phyloP scores from a whole-genome alignment of 208 protist genomes.

The Naegleria gruberi region DNA sequence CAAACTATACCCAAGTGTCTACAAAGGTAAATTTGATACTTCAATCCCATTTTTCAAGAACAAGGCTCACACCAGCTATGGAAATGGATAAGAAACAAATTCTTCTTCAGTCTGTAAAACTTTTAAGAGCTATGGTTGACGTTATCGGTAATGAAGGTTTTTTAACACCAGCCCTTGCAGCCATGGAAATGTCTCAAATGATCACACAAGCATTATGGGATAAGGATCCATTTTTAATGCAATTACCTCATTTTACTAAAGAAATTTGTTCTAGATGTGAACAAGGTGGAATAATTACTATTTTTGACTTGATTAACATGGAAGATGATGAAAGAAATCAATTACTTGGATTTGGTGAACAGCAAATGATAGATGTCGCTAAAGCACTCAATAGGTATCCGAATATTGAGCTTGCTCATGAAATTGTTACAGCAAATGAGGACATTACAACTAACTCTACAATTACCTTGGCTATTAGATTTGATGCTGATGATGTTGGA shows the following conservation, averaged over 20 bases:
- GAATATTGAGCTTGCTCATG: constrained; percentile 55
- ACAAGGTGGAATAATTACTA: constrained; percentile 36
- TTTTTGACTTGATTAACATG: constrained; percentile 67
- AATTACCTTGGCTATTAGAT: constrained; percentile 1
- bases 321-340: constrained; percentile 53
- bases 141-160: constrained; percentile 60
- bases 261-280: constrained; percentile 37
- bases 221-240: constrained; percentile 56
- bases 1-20: constrained; percentile 48
- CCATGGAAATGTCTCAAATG: constrained; percentile 85
- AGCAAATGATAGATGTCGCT: constrained; percentile 54
- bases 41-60: constrained; percentile 45
- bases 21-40: constrained; percentile 75
- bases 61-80: not conserved
- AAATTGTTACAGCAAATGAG: constrained; percentile 32
- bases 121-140: constrained; percentile 65
- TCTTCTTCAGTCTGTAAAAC: not conserved
- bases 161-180: constrained; percentile 60
- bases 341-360: constrained; percentile 39
- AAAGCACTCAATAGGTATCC: constrained; percentile 65
- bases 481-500: constrained; percentile 37
- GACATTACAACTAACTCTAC: not conserved
- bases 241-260: constrained; percentile 64
- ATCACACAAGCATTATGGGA: constrained; percentile 68
- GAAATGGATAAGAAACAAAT: not conserved